A percentile compares a stretch with the other conserved stretches of the same genome.
phyloP scores from a whole-genome alignment of 805 yeast genomes.

The Jamesozyma jinghongensis region DNA sequence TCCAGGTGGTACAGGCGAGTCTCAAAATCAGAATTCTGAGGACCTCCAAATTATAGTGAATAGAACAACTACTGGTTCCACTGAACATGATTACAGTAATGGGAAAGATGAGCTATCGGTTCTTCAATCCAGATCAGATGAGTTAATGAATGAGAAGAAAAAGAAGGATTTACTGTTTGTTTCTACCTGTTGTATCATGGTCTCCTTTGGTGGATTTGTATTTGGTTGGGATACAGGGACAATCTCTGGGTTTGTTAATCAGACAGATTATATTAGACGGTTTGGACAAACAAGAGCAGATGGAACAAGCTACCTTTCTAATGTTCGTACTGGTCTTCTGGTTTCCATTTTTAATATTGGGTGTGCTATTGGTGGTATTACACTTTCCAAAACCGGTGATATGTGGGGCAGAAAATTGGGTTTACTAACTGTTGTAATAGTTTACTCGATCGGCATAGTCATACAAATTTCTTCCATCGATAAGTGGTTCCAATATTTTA shows the following conservation, averaged over 20 bases:
- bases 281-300: conserved; percentile 17
- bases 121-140: conserved; percentile 5
- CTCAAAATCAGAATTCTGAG: not conserved
- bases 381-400: conserved; percentile 51
- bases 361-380: conserved; percentile 65
- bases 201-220: conserved; percentile 70
- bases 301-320: conserved; percentile 19
- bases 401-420: conserved; percentile 58
- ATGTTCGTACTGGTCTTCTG: conserved; percentile 22
- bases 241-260: conserved; percentile 60
- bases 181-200: conserved; percentile 31
- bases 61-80: conserved; percentile 36
- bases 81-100: conserved; percentile 80
- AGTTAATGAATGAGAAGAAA: conserved; percentile 16
- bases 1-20: not conserved
- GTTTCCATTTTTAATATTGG: conserved; percentile 58
- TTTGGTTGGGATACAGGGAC: conserved; percentile 81
- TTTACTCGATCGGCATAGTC: conserved; percentile 59
- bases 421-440: conserved; percentile 47
- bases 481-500: conserved; percentile 63
- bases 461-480: conserved; percentile 51
- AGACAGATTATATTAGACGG: conserved; percentile 23
- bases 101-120: conserved; percentile 1
- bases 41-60: not conserved
- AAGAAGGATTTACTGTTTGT: conserved; percentile 24